Evolutionary conservation across 306 rosid species (phyloP), one percentile per base, ranked within the genome.

Genomic region (Fragaria nilgerrensis): DNA sequence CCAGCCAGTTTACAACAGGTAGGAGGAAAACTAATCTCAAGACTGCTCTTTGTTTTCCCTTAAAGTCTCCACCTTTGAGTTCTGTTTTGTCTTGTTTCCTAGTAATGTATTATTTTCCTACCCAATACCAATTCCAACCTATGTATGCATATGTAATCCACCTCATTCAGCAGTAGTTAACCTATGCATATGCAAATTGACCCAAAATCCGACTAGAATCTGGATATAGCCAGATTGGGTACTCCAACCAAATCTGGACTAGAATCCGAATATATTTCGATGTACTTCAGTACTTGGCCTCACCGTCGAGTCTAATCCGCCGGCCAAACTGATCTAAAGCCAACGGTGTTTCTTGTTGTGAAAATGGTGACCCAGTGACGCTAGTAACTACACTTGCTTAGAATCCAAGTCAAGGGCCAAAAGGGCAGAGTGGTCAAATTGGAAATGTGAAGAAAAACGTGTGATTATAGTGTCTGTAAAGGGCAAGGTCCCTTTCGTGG

Each of bases 401-500:
- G 23, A 36, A 7, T 65, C 70, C 47, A 65, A 65, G 48, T 65
- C 43, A 65, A 19, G 45, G 45, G 2, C 22, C n/a, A 29, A 17
- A 27, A 17, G 59, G 74, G 23, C 20, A 70, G 23, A 45, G 44
- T 45, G 16, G 74, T 70, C 59, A 70, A 44, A 15, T 7, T 1
- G 0, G 15, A 70, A 47, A 25, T 70, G 39, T 7, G 27, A 15
- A 27, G 3, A 27, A 36, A 70, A 48, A 8, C 25, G 43, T 74
- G 43, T 22, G 68, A 49, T 16, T 5, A 47, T 48, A 3, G 36
- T 23, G 45, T 41, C 32, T 25, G 70, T 45, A 55, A 20, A 55
- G 68, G 48, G 63, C 61, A 66, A 74, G 53, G 70, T 32, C 65
- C 43, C 83, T 66, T 79, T 55, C 70, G 75, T 73, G 78, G 74